Conservation (phyloP, 2,329 filamentous ascomycete species). For the Ceratocystis alfenasii region DNA sequence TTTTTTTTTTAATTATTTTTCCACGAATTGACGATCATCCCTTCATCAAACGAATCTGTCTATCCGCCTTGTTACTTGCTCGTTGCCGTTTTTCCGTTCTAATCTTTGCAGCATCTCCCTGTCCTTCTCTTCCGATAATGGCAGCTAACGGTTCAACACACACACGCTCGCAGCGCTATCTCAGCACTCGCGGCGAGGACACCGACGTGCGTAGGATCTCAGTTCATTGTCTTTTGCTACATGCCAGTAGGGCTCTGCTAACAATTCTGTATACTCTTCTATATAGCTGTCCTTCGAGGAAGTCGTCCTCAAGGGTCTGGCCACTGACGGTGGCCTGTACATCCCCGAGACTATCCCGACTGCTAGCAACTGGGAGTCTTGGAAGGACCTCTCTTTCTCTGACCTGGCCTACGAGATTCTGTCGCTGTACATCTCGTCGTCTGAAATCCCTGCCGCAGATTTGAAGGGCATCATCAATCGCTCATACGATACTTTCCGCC, state of each 20-base stretch:
- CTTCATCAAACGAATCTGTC: neutral
- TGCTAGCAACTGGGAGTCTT: slow-evolving; percentile 54
- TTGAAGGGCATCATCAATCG: slow-evolving; percentile 71
- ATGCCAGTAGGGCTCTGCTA: slow-evolving; percentile 4
- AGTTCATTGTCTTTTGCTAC: neutral
- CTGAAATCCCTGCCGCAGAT: slow-evolving; percentile 70
- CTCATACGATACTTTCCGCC: slow-evolving; percentile 83
- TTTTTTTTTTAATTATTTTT: slow-evolving; percentile 3
- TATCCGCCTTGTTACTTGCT: neutral
- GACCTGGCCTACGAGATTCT: slow-evolving; percentile 78
- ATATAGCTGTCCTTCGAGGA: slow-evolving; percentile 74
- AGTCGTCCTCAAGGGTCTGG: slow-evolving; percentile 79
- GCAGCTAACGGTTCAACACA: slow-evolving; percentile 34
- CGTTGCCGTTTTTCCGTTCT: no score
- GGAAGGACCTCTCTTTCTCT: slow-evolving; percentile 67
- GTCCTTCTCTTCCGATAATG: slow-evolving; percentile 28
- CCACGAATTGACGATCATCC: neutral
- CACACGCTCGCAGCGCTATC: slow-evolving; percentile 38
- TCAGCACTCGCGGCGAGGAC: slow-evolving; percentile 42
- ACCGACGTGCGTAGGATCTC: slow-evolving; percentile 32
- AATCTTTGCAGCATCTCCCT: neutral
- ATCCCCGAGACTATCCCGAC: slow-evolving; percentile 71
- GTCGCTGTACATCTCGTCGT: slow-evolving; percentile 71
- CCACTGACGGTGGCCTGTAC: slow-evolving; percentile 76
- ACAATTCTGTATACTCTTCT: slow-evolving; percentile 7